These are phyloP conservation scores for Gastrolobium bilobum DNA, from an alignment of 306 rosid genomes.

Conservation along the genomic window DNA sequence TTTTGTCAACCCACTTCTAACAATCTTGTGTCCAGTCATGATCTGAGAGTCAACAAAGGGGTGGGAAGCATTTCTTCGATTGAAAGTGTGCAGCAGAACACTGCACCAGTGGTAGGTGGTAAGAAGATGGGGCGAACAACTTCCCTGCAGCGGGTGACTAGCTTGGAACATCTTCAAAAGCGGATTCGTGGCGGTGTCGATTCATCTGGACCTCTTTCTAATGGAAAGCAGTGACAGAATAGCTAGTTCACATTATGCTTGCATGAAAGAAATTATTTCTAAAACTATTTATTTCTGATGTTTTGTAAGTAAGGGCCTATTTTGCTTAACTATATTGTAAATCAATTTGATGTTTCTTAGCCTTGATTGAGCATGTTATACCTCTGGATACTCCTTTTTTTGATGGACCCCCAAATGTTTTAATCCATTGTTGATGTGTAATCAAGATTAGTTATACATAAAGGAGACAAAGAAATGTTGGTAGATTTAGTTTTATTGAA, in stretches of 20 bases:
- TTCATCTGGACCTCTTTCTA: conserved; percentile 54
- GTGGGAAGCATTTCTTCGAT: conserved; percentile 59
- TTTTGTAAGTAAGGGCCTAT: conserved; percentile 43
- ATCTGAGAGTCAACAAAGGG: conserved; percentile 54
- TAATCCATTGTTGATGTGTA: neutral
- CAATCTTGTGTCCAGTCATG: conserved; percentile 54
- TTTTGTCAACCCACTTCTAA: conserved; percentile 59
- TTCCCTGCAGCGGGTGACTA: conserved; percentile 86
- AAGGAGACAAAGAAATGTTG: neutral
- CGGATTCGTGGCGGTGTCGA: conserved; percentile 70
- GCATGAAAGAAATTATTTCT: conserved; percentile 26
- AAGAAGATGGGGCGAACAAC: conserved; percentile 65
- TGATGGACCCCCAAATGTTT: neutral
- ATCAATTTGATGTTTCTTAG: conserved; percentile 38
- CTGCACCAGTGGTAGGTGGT: conserved; percentile 52
- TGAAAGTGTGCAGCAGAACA: conserved; percentile 61
- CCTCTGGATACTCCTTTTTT: neutral
- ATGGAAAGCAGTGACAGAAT: conserved; percentile 60
- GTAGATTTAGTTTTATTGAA: neutral
- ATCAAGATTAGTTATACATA: conserved; percentile 7
- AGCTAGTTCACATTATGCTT: conserved; percentile 29
- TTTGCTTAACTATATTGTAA: conserved; percentile 50
- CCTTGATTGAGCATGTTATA: conserved; percentile 26
- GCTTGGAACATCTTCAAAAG: conserved; percentile 96
- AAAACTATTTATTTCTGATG: conserved; percentile 37